A percentile compares a stretch with the other conserved stretches of the same genome.
phyloP scores from a whole-genome alignment of 805 yeast genomes.

The Candida glaebosa region DNA sequence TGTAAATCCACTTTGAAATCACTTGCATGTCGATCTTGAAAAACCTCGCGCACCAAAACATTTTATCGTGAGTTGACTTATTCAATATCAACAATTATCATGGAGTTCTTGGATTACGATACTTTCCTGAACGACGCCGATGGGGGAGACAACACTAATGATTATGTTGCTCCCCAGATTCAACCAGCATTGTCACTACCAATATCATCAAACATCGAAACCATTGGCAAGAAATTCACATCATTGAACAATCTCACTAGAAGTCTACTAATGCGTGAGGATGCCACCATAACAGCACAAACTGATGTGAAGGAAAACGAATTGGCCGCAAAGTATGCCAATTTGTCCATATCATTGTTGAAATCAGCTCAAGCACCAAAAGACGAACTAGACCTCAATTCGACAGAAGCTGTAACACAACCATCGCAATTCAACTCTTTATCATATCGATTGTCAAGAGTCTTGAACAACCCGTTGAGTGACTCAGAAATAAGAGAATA shows the following conservation, averaged over 20 bases:
- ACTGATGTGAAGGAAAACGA: constrained; percentile 8
- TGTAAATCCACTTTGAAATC: too few species aligned
- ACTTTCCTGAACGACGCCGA: constrained; percentile 23
- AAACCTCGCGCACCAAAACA: too few species aligned
- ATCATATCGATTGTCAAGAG: constrained; percentile 46
- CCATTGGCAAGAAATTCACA: constrained; percentile 29
- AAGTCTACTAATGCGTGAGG: constrained; percentile 25
- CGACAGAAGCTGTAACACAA: too few species aligned
- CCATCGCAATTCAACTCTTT: constrained; percentile 16
- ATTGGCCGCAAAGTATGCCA: constrained; percentile 48
- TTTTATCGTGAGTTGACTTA: too few species aligned
- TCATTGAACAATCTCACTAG: constrained; percentile 30
- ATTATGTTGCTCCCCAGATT: constrained; percentile 31
- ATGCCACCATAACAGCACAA: constrained; percentile 4
- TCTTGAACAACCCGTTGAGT: constrained; percentile 43
- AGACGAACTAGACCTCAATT: too few species aligned
- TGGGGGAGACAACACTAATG: constrained; percentile 5
- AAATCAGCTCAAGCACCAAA: too few species aligned
- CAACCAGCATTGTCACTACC: constrained; percentile 44
- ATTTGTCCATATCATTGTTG: constrained; percentile 39
- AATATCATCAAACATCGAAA: constrained; percentile 34
- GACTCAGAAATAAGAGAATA: constrained; percentile 35
- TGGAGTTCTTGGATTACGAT: constrained; percentile 44
- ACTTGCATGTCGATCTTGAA: too few species aligned
- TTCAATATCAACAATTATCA: constrained; percentile 9